Evolutionary conservation across 352 stramenopile genomes (phyloP), one percentile per base, ranked within the genome.

Genomic region (Vaucheria bursata): DNA sequence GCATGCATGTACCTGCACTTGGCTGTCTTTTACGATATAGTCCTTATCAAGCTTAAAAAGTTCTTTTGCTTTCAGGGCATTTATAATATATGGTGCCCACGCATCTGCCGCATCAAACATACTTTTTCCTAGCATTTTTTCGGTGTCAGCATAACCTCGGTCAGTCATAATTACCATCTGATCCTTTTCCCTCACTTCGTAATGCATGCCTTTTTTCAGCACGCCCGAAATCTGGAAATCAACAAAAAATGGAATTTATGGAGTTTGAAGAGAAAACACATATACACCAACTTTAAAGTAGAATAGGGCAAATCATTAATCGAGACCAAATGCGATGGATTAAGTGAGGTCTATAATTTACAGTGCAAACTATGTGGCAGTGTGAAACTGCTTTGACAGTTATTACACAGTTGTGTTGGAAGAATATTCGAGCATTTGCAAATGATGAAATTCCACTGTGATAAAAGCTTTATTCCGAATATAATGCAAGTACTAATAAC

Each of bases 51-150:
- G 88, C 18, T 84, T 87, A 70, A 93, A 92, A 0, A 94, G 82
- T 69, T 93, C 88, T 77, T 92, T 92, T 0, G 89, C 89, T 76
- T 91, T 92, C n/a, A 93, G 73, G 1, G 87, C 88, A 85, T 92
- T 93, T 38, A 88, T 83, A 34, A 93, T 82, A 74, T 87, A 93
- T 6, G 87, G 86, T 34, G 87, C 89, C 89, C 89, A 93, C 50
- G 88, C 87, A 31, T 89, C 87, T 35, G 85, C 67, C 37, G 91
- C 84, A 52, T 89, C 84, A 75, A 92, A 93, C 2, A 93, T 79
- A 79, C 73, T 87, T 32, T 85, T 76, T 45, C 87, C 87, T 38
- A 94, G 75, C 4, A 88, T 87, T 31, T 84, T 73, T 80, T 91
- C 87, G 49, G 75, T 88, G 78, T 92, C 88, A 68, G 84, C 86